Base-by-base conservation (phyloP, 192 early-diverging fungal species). In the Umbelopsis vinacea region DNA sequence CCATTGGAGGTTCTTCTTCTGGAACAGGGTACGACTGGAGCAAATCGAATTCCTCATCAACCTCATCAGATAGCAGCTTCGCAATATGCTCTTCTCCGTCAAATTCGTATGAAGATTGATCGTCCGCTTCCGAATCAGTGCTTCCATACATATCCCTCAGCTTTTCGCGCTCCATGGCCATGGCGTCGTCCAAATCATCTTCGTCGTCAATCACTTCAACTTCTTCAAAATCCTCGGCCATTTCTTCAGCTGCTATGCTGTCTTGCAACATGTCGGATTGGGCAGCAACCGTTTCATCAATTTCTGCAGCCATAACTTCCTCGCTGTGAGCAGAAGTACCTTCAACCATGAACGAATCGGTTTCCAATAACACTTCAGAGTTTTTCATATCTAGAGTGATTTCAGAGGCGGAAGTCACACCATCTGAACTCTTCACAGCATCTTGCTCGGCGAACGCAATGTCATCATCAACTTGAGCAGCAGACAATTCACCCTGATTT, bases 401-500 rank as follows among this genome's bases (percentile, higher is more conserved):
- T 43, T 7, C 40, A 43, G 40, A 43, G 0, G 6, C 40, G 11
- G 40, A 43, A 11, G 40, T 7, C 0, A 43, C 5, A 12, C 1
- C 40, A 43, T 1, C 40, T 0, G 40, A 43, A 11, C 2, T 12
- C 6, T 43, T 12, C 0, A 24, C 7, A 9, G 26, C 21, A 12
- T 54, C 53, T 26, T 54, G 53, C 67, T 46, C 19, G 46, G 35
- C 6, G 11, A 12, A 12, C 6, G 6, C 11, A 43, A 6, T 43
- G 46, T 71, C 67, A n/a, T 50, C 22, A 3, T 76, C 67, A 15
- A 71, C 50, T 24, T 74, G 68, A 38, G 35, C 45, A 9, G 76
- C 71, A 29, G 54, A 63, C 60, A 66, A 14, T 47, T 60, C 24
- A 71, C 69, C 10, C 76, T 71, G 63, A 67, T 70, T 15, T 74